These are phyloP conservation scores for Candida bentonensis DNA, from an alignment of 805 yeast species.

Conservation along the genomic window DNA sequence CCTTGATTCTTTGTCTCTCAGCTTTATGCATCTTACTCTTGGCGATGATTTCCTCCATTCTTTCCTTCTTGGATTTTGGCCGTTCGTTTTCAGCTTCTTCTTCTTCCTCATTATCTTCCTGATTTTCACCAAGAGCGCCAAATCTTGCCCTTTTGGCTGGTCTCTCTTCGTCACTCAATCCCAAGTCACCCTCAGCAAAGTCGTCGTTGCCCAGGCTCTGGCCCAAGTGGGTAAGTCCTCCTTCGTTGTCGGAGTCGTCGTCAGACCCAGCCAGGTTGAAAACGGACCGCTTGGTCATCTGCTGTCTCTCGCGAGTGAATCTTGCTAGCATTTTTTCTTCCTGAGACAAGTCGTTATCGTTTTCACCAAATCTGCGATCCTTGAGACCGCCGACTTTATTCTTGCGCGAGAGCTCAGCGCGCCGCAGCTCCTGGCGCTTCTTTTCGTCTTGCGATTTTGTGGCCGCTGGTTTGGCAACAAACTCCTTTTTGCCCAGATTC, in stretches of 20 bases:
- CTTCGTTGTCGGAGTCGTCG: slow-evolving; percentile 30
- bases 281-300: slow-evolving; percentile 34
- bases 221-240: slow-evolving; percentile 66
- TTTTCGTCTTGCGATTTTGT: slow-evolving; percentile 59
- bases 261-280: slow-evolving; percentile 67
- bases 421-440: slow-evolving; percentile 44
- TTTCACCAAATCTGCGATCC: slow-evolving; percentile 90
- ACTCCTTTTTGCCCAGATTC: slow-evolving; percentile 19
- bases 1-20: slow-evolving; percentile 27
- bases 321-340: slow-evolving; percentile 94
- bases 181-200: slow-evolving; percentile 34
- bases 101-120: slow-evolving; percentile 3
- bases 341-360: slow-evolving; percentile 49
- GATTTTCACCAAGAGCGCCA: neutral
- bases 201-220: slow-evolving; percentile 50
- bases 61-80: slow-evolving; percentile 26
- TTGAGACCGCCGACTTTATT: slow-evolving; percentile 65
- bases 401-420: slow-evolving; percentile 44
- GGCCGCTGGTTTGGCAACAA: slow-evolving; percentile 57
- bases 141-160: slow-evolving; percentile 13
- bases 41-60: slow-evolving; percentile 31
- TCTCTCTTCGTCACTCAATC: slow-evolving; percentile 24
- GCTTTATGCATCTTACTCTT: slow-evolving; percentile 28
- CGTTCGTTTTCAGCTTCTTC: slow-evolving; percentile 28
- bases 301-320: slow-evolving; percentile 76